Evolutionary conservation across 2,329 filamentous ascomycete species (phyloP), one percentile per base, ranked within the genome.

Genomic region (Hansfordia pulvinata): DNA sequence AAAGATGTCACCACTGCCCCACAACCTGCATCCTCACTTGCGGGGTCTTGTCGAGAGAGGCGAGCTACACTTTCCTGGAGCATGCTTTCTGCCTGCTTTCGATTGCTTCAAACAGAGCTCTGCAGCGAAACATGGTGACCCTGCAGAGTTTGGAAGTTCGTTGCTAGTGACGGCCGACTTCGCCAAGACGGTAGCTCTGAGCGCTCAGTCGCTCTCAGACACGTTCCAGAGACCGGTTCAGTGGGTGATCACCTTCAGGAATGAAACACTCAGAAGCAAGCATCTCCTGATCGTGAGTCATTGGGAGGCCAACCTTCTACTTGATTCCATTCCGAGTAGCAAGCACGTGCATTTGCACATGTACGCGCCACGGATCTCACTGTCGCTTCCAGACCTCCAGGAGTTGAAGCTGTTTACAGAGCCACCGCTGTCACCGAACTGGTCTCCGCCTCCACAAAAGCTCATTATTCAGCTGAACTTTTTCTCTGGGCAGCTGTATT

Each of bases 401-500:
- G 26, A 40, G 0, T 46, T 76, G 0, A 31, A 46, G 2, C 47
- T 71, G 2, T 64, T 55, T 37, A 53, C 45, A 2, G 29, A 60
- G 2, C 54, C 57, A 1, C 19, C 22, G 1, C 20, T n/a, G n/a
- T n/a, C n/a, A n/a, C n/a, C n/a, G n/a, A n/a, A n/a, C n/a, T n/a
- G n/a, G n/a, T n/a, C n/a, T n/a, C n/a, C n/a, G n/a, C n/a, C n/a
- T 42, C 26, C 35, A 11, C 15, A 9, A 0, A n/a, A 27, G 1
- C 39, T 66, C 0, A 43, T 50, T 0, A 47, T 55, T 1, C 55
- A 69, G 30, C 55, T 83, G 0, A 76, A 77, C 22, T 47, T 83
- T 0, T 82, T 84, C 29, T 56, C 78, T 0, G 78, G 77, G 0
- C 72, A 78, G 29, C 54, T 82, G 0, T 83, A 82, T 36, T 52